Percentiles rank a stretch among this genome's conserved stretches.
phyloP scores from a whole-genome alignment of 1,284 basidiomycete species.

The Puccinia hordei region DNA sequence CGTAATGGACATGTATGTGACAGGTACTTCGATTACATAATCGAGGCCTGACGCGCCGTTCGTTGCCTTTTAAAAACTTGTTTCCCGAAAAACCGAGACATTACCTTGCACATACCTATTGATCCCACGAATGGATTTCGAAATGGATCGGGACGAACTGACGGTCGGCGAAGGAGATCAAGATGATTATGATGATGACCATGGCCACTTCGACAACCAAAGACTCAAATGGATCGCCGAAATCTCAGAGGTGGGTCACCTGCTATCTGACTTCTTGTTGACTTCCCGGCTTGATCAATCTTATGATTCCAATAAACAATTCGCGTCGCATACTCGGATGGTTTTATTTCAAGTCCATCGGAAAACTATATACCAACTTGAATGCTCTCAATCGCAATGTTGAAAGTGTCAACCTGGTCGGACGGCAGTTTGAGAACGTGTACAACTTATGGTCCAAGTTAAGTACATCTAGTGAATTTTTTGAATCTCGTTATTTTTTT shows the following conservation, averaged over 20 bases:
- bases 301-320: not conserved
- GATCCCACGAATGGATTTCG: not conserved
- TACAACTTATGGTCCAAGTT: conserved; percentile 48
- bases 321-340: not conserved
- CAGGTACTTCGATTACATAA: too few species aligned
- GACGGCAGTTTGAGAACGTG: conserved; percentile 41
- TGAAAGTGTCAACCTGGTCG: conserved; percentile 42
- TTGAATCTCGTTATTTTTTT: not conserved
- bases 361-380: conserved; percentile 40
- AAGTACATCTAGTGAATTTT: not conserved
- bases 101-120: too few species aligned
- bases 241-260: conserved; percentile 42
- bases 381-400: conserved; percentile 47
- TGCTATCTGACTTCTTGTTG: not conserved
- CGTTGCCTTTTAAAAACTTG: too few species aligned
- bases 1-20: too few species aligned
- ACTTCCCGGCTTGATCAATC: not conserved
- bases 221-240: conserved; percentile 40
- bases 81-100: too few species aligned
- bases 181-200: conserved; percentile 18
- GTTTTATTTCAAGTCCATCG: conserved; percentile 25
- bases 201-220: conserved; percentile 36
- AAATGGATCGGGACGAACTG: not conserved
- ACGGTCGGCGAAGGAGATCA: not conserved
- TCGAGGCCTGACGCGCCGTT: too few species aligned